Evolutionary conservation across 2,329 filamentous ascomycete species (phyloP), one percentile per base, ranked within the genome.

Genomic region (Scorias spongiosa): DNA sequence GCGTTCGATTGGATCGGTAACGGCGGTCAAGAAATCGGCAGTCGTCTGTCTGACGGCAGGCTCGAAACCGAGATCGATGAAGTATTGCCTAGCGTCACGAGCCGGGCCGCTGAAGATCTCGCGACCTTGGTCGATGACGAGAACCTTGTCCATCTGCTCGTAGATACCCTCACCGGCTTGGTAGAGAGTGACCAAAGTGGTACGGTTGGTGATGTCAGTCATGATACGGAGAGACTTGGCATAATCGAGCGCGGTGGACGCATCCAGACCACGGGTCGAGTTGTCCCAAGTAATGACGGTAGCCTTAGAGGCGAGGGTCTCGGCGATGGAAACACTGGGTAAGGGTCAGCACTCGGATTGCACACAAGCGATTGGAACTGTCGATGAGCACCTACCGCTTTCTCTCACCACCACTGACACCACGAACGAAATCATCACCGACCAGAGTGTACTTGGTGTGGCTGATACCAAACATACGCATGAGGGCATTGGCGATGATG

Each of bases 211-310:
- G 48, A 87, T 75, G 48, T 87, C 80, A 2, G 84, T 88, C 76
- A 87, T 83, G 46, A 87, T 79, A 2, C 85, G 78, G 1, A 93
- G 69, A 1, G 80, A 84, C 56, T 78, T 80, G 9, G 79, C 81
- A 52, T 84, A 89, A 54, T 88, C 83, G 4, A 88, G 68, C 4
- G 84, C 84, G 0, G 83, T 88, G 1, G 78, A 83, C 1, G 82
- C 80, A 56, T 91, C 84, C 0, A 89, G 66, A n/a, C 84, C 84
- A 40, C 84, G 70, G 0, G 83, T 89, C 0, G 76, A 80, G 59
- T 89, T 89, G 52, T 89, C 84, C 81, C 81, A 88, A 49, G 78
- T 80, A 29, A 83, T 76, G 1, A 88, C 78, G 0, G 80, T 78
- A 1, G 78, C 78, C 59, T 83, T 81, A 6, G 81, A 81, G 4